Base-by-base conservation (phyloP, 2,329 filamentous ascomycete genomes). In the Macrophomina tecta region DNA sequence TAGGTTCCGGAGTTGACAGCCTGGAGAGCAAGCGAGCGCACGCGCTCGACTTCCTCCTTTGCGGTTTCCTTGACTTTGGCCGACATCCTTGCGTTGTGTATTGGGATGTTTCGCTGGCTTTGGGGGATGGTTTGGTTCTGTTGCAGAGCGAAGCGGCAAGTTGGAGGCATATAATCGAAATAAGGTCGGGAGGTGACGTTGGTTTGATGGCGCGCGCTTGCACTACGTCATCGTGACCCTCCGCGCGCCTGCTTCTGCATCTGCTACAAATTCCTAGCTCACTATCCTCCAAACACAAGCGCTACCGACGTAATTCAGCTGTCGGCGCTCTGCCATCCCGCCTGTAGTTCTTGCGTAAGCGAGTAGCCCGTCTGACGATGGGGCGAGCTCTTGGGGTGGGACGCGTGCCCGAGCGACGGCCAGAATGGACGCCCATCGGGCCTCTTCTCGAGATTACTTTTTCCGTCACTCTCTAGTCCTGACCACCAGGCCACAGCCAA, bases 1-100 rank as follows among this genome's bases (percentile, higher is more conserved):
- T 95, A 97, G 30, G 93, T 88, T 60, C 89, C 87, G 70, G 93
- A 97, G 72, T 84, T 87, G 62, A 89, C 87, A 38, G 92, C 91
- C 73, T 92, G 88, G 48, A 84, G 80, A 49, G 92, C 84, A 45
- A 93, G 82, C 16, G 79, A 79, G 71, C 83, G 87, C 65, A 91
- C 86, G 69, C 89, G 88, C 68, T 87, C 84, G 66, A 89, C 89
- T 75, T 97, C 94, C 70, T 94, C 89, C 69, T 87, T 75, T 18
- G 85, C 85, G 30, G 86, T 83, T 63, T 85, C 80, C 75, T 85
- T 87, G 74, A 89, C 78, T 74, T 80, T 84, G 67, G 86, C 83
- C 3, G 78, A 75, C 72, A 81, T 80, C 60, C 3, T 49, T 36
- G 49, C 14, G 40, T 55, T 32, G 30, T 9, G 32, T 14, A n/a